phyloP scores from a whole-genome alignment of 441 rosid genomes.

The Erodium chrysanthum region DNA sequence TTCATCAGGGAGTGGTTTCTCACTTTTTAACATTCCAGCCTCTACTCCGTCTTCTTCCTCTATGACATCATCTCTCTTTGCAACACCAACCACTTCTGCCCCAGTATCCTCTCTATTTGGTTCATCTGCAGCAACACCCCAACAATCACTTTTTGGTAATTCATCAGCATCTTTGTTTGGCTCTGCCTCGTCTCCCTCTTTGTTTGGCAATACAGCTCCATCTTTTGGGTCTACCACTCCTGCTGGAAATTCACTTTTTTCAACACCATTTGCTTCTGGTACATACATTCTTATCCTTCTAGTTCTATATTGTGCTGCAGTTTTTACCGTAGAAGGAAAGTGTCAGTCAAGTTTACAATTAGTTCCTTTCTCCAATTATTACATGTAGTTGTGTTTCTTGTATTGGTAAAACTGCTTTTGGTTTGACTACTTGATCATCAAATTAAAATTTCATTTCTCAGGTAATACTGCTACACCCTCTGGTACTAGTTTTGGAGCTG shows the following conservation, averaged over 20 bases:
- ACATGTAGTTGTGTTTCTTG: not conserved
- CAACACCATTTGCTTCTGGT: slow-evolving; percentile 58
- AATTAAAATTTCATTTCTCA: slow-evolving; percentile 14
- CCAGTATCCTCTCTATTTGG: no score
- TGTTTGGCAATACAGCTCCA: slow-evolving; percentile 40
- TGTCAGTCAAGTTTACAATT: not conserved
- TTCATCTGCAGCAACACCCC: no score
- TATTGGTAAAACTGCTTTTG: not conserved
- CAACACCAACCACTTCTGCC: no score
- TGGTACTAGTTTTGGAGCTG: slow-evolving; percentile 75
- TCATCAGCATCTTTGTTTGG: no score
- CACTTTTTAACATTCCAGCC: slow-evolving; percentile 58
- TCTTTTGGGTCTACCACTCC: slow-evolving; percentile 44
- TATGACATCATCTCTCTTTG: slow-evolving; percentile 39
- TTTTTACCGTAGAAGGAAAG: not conserved
- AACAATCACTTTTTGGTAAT: no score
- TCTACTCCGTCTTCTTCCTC: slow-evolving; percentile 44
- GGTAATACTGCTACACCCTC: slow-evolving; percentile 60
- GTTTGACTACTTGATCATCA: slow-evolving; percentile 7
- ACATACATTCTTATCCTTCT: slow-evolving; percentile 19
- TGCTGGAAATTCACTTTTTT: slow-evolving; percentile 47
- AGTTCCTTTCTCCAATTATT: not conserved
- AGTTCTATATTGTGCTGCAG: slow-evolving; percentile 1
- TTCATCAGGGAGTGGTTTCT: slow-evolving; percentile 59
- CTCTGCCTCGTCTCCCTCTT: slow-evolving; percentile 15